Evolutionary conservation across 2,329 filamentous ascomycete genomes (phyloP).

Genomic region (Beauveria pseudobassiana): DNA sequence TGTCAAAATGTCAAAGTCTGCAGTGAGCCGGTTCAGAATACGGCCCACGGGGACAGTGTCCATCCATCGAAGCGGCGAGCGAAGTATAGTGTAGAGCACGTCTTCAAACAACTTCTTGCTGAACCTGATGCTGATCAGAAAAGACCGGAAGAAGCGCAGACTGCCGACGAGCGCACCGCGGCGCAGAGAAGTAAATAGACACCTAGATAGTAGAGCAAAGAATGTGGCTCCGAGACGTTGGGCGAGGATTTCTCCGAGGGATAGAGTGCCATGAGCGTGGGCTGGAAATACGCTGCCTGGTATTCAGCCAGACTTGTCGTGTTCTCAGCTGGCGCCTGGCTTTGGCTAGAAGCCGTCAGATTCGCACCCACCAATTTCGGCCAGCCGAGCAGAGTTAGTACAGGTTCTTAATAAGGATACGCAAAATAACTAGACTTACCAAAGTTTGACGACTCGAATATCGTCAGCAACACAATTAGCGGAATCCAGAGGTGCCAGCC

Average conservation of each 20-base stretch:
- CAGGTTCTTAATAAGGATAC: too few relatives aligned
- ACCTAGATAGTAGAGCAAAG: slow-evolving; percentile 54
- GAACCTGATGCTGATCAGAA: slow-evolving; percentile 57
- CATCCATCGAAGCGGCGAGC: slow-evolving; percentile 69
- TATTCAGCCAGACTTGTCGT: neutral
- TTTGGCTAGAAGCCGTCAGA: slow-evolving; percentile 46
- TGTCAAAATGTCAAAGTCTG: slow-evolving; percentile 69
- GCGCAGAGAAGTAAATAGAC: slow-evolving; percentile 59
- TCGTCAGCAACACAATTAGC: slow-evolving; percentile 44
- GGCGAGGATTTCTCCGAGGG: neutral
- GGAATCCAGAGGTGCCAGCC: slow-evolving; percentile 52
- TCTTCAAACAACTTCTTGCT: slow-evolving; percentile 59
- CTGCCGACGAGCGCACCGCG: slow-evolving; percentile 50
- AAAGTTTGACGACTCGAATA: slow-evolving; percentile 46
- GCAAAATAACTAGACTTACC: slow-evolving; percentile 14
- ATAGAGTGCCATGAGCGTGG: slow-evolving; percentile 7
- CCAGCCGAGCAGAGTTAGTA: slow-evolving; percentile 14
- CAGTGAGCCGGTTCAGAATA: slow-evolving; percentile 69
- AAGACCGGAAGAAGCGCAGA: slow-evolving; percentile 55
- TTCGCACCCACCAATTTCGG: slow-evolving; percentile 55
- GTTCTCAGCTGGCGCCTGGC: slow-evolving; percentile 21
- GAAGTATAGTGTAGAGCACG: slow-evolving; percentile 59
- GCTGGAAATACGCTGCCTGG: slow-evolving; percentile 18
- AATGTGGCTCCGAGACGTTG: slow-evolving; percentile 23
- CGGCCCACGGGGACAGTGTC: slow-evolving; percentile 73